Percentiles rank a stretch among this genome's conserved stretches.
These are phyloP conservation scores for Lyophyllum decastes DNA, from an alignment of 768 basidiomycete species.

Conservation along the genomic window DNA sequence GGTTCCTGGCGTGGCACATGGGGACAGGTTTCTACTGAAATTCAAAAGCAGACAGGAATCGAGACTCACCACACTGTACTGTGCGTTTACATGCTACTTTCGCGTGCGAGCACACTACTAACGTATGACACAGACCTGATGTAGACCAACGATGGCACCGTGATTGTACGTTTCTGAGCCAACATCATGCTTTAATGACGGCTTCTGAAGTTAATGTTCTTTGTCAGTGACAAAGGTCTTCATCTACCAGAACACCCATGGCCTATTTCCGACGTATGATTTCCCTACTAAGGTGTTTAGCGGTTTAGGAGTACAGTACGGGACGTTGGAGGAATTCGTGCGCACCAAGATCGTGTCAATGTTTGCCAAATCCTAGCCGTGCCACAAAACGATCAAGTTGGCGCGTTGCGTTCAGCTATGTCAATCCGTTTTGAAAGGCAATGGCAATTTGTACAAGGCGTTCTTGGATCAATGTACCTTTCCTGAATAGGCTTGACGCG, in stretches of 20 bases:
- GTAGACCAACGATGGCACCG: slow-evolving; percentile 10
- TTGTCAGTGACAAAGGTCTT: slow-evolving; percentile 13
- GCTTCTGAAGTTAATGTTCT: background rate
- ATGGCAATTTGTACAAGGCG: too few species aligned
- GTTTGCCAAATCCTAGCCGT: background rate
- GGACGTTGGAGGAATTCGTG: slow-evolving; percentile 17
- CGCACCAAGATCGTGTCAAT: slow-evolving; percentile 10
- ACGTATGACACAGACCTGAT: slow-evolving; percentile 1
- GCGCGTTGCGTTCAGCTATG: too few species aligned
- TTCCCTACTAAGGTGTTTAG: slow-evolving; percentile 7
- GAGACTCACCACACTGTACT: slow-evolving; percentile 7
- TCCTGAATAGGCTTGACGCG: background rate
- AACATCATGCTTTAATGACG: background rate
- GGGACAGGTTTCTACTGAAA: slow-evolving; percentile 14
- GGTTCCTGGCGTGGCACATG: slow-evolving; percentile 18
- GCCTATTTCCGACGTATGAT: slow-evolving; percentile 5
- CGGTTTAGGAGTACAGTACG: slow-evolving; percentile 11
- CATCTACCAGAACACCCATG: slow-evolving; percentile 15
- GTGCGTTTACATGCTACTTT: slow-evolving; percentile 1
- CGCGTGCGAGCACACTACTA: background rate
- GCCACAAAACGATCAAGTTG: too few species aligned
- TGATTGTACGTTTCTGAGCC: slow-evolving; percentile 3
- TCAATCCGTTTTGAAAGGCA: too few species aligned
- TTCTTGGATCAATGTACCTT: too few species aligned
- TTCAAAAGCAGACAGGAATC: slow-evolving; percentile 14